Evolutionary conservation across 345 rosid species (phyloP), one percentile per base, ranked within the genome.

Genomic region (rapeseed (Brassica napus)): DNA sequence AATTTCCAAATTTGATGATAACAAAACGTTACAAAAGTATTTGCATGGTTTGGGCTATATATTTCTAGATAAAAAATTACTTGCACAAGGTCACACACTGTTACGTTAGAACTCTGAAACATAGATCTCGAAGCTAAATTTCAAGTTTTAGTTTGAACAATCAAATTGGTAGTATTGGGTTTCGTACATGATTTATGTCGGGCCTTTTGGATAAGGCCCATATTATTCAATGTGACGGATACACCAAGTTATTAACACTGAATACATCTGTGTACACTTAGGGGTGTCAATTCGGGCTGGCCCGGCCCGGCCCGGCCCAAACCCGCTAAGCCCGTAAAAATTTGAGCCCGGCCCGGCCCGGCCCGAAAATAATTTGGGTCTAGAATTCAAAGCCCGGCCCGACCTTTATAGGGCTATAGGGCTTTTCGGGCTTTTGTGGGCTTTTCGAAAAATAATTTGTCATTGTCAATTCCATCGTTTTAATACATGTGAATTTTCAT

Each of bases 31-130:
- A 37, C 58, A 52, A 52, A 54, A 58, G 31, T 58, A 35, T 37
- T 35, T 35, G 1, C 72, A 39, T 67, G 72, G 66, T 66, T 37
- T 75, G 65, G 65, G 39, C 42, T 65, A 65, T 23, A 23, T 23
- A 23, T 66, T 66, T n/a, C 16, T 65, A 35, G 18, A 34, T 65
- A 62, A 35, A 14, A 74, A 64, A 31, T 74, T 32, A 64, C 61
- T 62, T 39, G 21, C 23, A n/a, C 28, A 52, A 52, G 24, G 8
- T 8, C 1, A 62, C 35, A 21, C 26, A 61, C 30, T 5, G 12
- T 42, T 28, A 14, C 34, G 11, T 32, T 52, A 4, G 57, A 52
- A 52, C 57, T 52, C 57, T 52, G 55, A 49, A 49, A n/a, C 55
- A 49, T 49, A 49, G 15, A 49, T 14, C n/a, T 49, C 18, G 2